Evolutionary conservation across 108 stramenopile genomes (phyloP).

Genomic region (Aurantiochytrium sp.): DNA sequence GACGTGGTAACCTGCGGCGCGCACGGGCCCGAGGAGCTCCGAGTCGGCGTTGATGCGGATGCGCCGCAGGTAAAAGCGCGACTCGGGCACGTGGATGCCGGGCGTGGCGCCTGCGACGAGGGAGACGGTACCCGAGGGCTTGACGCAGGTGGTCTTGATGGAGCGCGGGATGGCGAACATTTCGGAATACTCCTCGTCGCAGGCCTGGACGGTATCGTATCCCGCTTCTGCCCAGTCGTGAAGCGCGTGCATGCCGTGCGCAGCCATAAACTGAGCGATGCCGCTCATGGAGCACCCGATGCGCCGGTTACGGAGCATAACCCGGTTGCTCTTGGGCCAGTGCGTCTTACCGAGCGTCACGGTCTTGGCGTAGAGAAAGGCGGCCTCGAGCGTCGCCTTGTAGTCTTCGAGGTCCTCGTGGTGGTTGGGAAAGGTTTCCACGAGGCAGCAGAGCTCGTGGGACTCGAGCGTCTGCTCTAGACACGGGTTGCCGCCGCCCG

Average conservation of each 20-base stretch:
- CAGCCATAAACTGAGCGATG: constrained; percentile 57
- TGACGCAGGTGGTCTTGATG: constrained; percentile 59
- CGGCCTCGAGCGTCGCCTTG: constrained; percentile 44
- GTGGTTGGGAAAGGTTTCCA: constrained; percentile 60
- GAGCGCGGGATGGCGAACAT: constrained; percentile 47
- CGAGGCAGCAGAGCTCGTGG: constrained; percentile 63
- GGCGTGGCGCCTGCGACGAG: constrained; percentile 64
- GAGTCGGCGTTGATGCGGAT: constrained; percentile 49
- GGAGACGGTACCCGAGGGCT: constrained; percentile 61
- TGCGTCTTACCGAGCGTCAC: constrained; percentile 58
- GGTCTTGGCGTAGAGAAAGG: constrained; percentile 60
- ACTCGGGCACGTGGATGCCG: constrained; percentile 61
- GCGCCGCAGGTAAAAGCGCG: constrained; percentile 55
- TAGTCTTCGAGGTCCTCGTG: constrained; percentile 56
- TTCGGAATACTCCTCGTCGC: constrained; percentile 36
- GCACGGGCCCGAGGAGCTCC: constrained; percentile 45
- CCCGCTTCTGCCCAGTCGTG: constrained; percentile 50
- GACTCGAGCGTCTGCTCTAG: constrained; percentile 62
- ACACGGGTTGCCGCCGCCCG: constrained; percentile 61
- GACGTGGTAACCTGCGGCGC: constrained; percentile 50
- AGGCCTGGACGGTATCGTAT: constrained; percentile 29
- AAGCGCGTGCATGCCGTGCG: constrained; percentile 45
- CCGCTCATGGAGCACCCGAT: constrained; percentile 62
- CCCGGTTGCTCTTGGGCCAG: constrained; percentile 54
- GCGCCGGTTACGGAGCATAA: constrained; percentile 55